Evolutionary conservation across 176 grass and related monocot species (phyloP).

Genomic region (Stipa capillata): DNA sequence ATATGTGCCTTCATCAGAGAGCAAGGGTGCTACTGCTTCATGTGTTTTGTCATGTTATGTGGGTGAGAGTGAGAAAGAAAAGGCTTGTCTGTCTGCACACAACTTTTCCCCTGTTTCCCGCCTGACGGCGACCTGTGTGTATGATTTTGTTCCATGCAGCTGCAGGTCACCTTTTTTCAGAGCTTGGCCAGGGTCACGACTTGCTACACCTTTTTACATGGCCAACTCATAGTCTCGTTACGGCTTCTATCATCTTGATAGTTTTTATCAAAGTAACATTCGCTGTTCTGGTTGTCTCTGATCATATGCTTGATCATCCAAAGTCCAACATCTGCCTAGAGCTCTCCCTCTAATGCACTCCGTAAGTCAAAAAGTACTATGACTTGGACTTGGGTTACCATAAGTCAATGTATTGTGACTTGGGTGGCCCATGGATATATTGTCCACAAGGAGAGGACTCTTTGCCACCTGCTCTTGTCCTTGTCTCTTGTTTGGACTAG

Average conservation of each 20-base stretch:
- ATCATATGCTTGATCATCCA: no score
- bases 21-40: not conserved
- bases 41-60: not conserved
- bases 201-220: not conserved
- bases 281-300: no score
- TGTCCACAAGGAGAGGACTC: not conserved
- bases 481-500: constrained; percentile 1
- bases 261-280: no score
- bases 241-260: no score
- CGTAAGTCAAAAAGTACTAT: no score
- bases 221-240: no score
- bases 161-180: not conserved
- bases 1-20: no score
- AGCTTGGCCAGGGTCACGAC: not conserved
- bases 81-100: no score
- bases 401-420: constrained; percentile 6
- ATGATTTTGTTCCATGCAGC: not conserved
- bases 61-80: not conserved
- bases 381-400: no score
- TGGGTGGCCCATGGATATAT: not conserved
- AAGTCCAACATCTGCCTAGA: not conserved
- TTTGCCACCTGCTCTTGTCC: constrained; percentile 9
- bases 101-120: not conserved
- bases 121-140: not conserved
- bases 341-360: not conserved